Evolutionary conservation across 345 rosid genomes (phyloP), one percentile per base, ranked within the genome.

Genomic region (Hevea brasiliensis): DNA sequence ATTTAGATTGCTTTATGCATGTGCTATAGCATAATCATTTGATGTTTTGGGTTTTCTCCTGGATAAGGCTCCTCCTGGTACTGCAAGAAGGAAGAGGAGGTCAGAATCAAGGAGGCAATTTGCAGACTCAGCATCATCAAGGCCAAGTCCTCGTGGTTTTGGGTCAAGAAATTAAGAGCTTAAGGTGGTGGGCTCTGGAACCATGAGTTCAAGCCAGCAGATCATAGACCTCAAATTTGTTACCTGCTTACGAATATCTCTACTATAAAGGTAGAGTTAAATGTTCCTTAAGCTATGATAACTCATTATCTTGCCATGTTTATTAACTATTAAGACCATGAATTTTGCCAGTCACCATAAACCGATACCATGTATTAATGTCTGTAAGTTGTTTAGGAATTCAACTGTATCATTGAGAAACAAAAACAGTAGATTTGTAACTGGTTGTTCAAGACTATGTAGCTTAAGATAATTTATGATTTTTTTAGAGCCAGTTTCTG

Each of bases 21-120:
- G 15, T 58, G 62, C 32, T 40, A 41, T 64, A 61, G 26, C 40
- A 68, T 71, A 41, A 45, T n/a, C 53, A 9, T 32, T 59, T 50
- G 41, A 41, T 72, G 7, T 62, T 53, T 69, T 72, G 21, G 24
- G 44, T 67, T 70, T 55, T 65, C 13, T 71, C 54, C 48, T 72
- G 72, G 13, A 65, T 29, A 54, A 92, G 99, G 94, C 92, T 67
- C 92, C 95, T 81, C 90, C 97, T 62, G 96, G 99, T 70, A 86
- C 96, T 29, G 99, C 94, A 20, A 87, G 94, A 78, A 92, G 97
- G 82, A 90, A 79, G 85, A 88, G 85, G 69, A 90, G 67, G 82
- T 74, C 92, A 0, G 93, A 82, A 18, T 88, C 90, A 26, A 90
- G 91, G 79, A 87, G 77, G 84, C 84, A 81, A 65, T 88, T 92